Conservation (phyloP, 805 yeast species). For the Maudiozyma barnettii region DNA sequence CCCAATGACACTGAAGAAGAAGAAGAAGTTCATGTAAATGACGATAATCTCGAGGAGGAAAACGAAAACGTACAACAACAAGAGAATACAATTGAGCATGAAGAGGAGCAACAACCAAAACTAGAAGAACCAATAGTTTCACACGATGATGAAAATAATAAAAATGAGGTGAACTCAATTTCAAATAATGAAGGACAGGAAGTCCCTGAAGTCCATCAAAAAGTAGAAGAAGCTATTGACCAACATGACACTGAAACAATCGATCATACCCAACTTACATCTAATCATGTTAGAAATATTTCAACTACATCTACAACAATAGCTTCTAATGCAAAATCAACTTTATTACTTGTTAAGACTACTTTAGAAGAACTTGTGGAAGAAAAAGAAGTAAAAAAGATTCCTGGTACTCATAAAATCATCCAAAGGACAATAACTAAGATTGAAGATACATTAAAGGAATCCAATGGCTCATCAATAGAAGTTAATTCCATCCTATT, state of each 20-base stretch:
- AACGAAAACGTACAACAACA: conserved; percentile 3
- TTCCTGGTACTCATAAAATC: conserved; percentile 29
- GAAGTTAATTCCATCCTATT: conserved; percentile 42
- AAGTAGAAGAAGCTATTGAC: background rate
- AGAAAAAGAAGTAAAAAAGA: conserved; percentile 52
- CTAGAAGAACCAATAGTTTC: too few species aligned
- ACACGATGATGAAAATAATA: conserved; percentile 3
- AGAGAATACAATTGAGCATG: background rate
- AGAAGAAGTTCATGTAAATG: conserved; percentile 19
- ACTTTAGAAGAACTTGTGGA: conserved; percentile 49
- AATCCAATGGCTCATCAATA: conserved; percentile 17
- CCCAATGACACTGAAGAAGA: conserved; percentile 2
- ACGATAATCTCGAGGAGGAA: conserved; percentile 15
- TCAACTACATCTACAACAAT: conserved; percentile 7
- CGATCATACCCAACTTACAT: background rate
- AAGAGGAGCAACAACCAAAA: conserved; percentile 2
- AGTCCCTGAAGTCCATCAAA: background rate
- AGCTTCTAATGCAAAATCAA: conserved; percentile 24
- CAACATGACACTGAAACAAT: background rate
- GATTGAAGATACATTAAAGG: conserved; percentile 20
- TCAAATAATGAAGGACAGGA: background rate
- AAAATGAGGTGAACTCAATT: background rate
- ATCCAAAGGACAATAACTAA: conserved; percentile 27
- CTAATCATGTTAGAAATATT: conserved; percentile 9
- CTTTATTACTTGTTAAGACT: conserved; percentile 38